phyloP scores from a whole-genome alignment of 2,329 filamentous ascomycete species.

The Stagonosporopsis rhizophila region DNA sequence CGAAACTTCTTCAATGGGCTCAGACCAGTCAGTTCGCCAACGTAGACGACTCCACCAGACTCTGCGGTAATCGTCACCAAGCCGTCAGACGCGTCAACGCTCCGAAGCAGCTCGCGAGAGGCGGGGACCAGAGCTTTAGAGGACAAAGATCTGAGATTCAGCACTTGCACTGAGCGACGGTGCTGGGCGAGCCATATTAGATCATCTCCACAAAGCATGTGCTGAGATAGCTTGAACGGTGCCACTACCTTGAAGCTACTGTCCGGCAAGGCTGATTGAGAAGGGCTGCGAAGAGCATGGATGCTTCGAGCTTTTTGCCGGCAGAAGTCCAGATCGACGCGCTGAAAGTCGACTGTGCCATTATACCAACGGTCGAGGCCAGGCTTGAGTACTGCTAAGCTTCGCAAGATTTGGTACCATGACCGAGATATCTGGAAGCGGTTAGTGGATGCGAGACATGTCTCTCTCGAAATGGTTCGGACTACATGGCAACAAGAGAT shows the following conservation, averaged over 20 bases:
- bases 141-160: conserved; percentile 34
- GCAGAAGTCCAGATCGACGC: conserved; percentile 25
- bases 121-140: conserved; percentile 19
- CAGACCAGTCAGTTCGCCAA: conserved; percentile 24
- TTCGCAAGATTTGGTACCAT: conserved; percentile 43
- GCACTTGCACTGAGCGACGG: conserved; percentile 22
- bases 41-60: conserved; percentile 21
- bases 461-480: neutral
- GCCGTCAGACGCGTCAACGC: conserved; percentile 30
- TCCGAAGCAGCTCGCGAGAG: conserved; percentile 31
- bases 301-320: conserved; percentile 30
- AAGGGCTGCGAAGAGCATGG: conserved; percentile 36
- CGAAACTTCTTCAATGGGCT: conserved; percentile 31
- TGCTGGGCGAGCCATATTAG: conserved; percentile 22
- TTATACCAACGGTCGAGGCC: conserved; percentile 34
- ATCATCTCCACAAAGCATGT: conserved; percentile 25
- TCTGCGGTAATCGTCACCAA: conserved; percentile 33
- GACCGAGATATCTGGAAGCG: conserved; percentile 39
- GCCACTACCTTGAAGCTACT: conserved; percentile 4
- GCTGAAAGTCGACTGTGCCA: conserved; percentile 20
- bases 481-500: neutral
- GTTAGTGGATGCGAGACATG: neutral
- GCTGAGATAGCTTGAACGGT: neutral
- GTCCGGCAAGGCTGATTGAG: conserved; percentile 8
- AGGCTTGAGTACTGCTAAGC: conserved; percentile 30